Conservation (phyloP, 371 early-diverging fungal species). For the Amoeboaphelidium protococcarum region DNA sequence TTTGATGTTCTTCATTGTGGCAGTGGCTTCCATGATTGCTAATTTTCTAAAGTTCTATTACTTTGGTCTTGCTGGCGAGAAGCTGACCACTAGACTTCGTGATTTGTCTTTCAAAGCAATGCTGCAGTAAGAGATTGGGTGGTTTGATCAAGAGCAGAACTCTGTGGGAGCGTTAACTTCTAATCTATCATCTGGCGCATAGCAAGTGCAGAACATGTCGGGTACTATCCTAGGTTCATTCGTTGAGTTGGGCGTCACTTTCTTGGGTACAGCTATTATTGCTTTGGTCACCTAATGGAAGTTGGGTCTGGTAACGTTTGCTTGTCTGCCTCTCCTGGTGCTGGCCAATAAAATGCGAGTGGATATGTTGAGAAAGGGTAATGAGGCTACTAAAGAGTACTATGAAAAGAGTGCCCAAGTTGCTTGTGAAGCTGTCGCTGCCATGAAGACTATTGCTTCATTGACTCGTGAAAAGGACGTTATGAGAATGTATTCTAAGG, state of each 20-base stretch:
- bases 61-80: constrained; percentile 15
- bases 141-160: constrained; percentile 56
- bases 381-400: constrained; percentile 25
- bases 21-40: constrained; percentile 20
- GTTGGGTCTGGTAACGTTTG: constrained; percentile 25
- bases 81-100: constrained; percentile 28
- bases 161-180: constrained; percentile 53
- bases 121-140: constrained; percentile 53
- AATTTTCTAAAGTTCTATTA: constrained; percentile 13
- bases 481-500: constrained; percentile 21
- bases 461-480: constrained; percentile 48
- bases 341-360: constrained; percentile 15
- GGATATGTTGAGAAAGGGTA: constrained; percentile 19
- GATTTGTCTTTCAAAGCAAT: constrained; percentile 23
- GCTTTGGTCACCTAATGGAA: constrained; percentile 26
- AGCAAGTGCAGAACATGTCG: constrained; percentile 29
- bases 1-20: constrained; percentile 39
- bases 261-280: neutral
- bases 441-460: constrained; percentile 60
- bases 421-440: constrained; percentile 55
- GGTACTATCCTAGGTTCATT: constrained; percentile 19
- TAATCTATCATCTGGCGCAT: constrained; percentile 54
- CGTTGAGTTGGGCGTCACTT: constrained; percentile 20
- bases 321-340: constrained; percentile 20
- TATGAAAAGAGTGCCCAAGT: constrained; percentile 39